Evolutionary conservation across 495 filamentous ascomycete genomes (phyloP), one percentile per base, ranked within the genome.

Genomic region (Penicilliopsis zonata): DNA sequence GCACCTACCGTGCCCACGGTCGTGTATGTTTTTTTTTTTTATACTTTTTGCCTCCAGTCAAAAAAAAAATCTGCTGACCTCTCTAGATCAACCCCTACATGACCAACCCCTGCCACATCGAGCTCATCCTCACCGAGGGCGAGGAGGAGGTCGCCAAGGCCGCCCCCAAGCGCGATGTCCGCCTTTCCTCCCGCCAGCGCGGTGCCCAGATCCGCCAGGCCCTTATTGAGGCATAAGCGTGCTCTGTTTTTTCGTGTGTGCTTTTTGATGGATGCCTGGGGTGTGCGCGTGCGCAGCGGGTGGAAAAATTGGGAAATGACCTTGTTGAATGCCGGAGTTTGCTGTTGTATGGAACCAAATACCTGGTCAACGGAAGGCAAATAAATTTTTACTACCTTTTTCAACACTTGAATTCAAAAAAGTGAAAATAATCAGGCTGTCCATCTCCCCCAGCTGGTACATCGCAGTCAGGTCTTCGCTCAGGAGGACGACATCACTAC

Each of bases 51-150:
- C n/a, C n/a, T n/a, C n/a, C n/a, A 18, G 14, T 38, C 15, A 41
- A 34, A 29, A 18, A 32, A 33, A 26, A 30, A 18, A 9, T 16
- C 13, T 42, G 20, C 26, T 32, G n/a, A 3, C 28, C 13, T 6
- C 6, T 36, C 36, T 54, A 94, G 86, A 96, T 96, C 71, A 95
- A 94, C 74, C 87, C 86, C 35, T 95, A 95, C 75, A 95, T 96
- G 92, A 94, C 85, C 36, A 92, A 94, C 74, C 90, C 90, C 41
- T 99, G 86, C 79, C 90, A 99, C 74, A 90, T 99, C 66, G 90
- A 99, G 71, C 68, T 96, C 38, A 96, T 99, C 78, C 77, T 99
- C 45, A 94, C 92, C 52, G 92, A 99, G 72, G 83, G 72, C 35
- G 76, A 86, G 52, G 90, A 99, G 72, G 54, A 61, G 44, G 71